Conservation (phyloP, 345 rosid genomes). For the Citrus cavaleriei region DNA sequence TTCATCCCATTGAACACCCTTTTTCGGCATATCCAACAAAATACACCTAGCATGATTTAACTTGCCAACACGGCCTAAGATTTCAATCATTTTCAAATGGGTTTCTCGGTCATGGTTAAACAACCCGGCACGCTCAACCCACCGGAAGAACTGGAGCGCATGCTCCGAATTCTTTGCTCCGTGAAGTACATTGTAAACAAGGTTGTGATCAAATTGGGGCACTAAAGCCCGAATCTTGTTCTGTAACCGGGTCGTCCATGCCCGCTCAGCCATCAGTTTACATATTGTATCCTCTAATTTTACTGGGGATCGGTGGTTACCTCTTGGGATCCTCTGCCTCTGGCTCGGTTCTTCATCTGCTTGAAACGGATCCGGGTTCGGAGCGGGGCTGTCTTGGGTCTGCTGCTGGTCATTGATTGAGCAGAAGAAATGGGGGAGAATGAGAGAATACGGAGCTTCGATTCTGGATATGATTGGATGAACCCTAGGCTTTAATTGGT, state of each 20-base stretch:
- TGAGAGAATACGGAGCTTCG: conserved; percentile 19
- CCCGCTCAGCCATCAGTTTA: conserved; percentile 78
- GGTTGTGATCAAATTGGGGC: conserved; percentile 67
- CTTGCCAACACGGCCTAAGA: conserved; percentile 65
- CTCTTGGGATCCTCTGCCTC: conserved; percentile 37
- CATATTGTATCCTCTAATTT: conserved; percentile 78
- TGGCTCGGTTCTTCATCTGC: conserved; percentile 7
- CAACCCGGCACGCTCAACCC: conserved; percentile 87
- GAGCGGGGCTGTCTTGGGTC: neutral
- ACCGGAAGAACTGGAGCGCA: conserved; percentile 90
- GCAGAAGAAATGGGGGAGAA: conserved; percentile 35
- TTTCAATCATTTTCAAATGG: conserved; percentile 73
- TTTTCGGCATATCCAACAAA: conserved; percentile 80
- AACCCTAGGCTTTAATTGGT: conserved; percentile 31
- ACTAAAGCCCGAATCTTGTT: conserved; percentile 80
- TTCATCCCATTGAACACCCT: conserved; percentile 79
- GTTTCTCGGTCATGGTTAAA: conserved; percentile 69
- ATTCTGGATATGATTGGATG: conserved; percentile 28
- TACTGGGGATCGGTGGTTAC: conserved; percentile 44
- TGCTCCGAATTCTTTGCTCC: conserved; percentile 69
- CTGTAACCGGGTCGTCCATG: conserved; percentile 90
- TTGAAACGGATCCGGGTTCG: conserved; percentile 12
- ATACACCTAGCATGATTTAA: conserved; percentile 86
- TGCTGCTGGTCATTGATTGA: conserved; percentile 28
- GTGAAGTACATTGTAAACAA: conserved; percentile 79